Evolutionary conservation across 2,329 filamentous ascomycete genomes (phyloP), one percentile per base, ranked within the genome.

Genomic region (Incumbomyces lentus): DNA sequence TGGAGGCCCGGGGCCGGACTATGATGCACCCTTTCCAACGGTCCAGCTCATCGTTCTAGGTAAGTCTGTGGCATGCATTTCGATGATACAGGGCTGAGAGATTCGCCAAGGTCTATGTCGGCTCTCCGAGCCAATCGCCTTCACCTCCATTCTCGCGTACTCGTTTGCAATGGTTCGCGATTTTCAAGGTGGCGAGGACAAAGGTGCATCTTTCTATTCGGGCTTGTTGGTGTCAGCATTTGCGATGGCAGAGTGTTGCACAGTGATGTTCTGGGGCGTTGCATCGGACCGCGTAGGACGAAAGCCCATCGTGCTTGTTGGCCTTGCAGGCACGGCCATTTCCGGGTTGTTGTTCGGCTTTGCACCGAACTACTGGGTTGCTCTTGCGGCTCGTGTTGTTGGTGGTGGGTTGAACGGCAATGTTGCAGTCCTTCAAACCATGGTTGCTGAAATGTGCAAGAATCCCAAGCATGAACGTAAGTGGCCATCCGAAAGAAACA

Each of bases 401-500:
- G 82, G 82, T 0, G 84, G 84, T 0, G 65, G 75, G 6, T 62
- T 84, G 39, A 86, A 86, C 59, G 82, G 22, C 1, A 86, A 86
- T 58, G 74, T 84, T 2, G 82, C 81, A 0, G 81, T 86, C 4
- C 81, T 86, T 78, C 69, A 82, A 50, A 85, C 81, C 6, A 81
- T 85, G 74, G 82, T 85, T 37, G 75, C 76, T 1, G 83, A 86
- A 62, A 81, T 84, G 35, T 76, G 86, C 26, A 70, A 73, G 43
- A 82, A 85, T 62, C 67, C 67, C 1, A 64, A 67, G 38, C 66
- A 69, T 47, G 67, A 70, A 47, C 50, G 51, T 12, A 36, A 34
- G n/a, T 26, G 8, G 22, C 22, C 22, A 8, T 26, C 22, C 22
- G 5, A 26, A 4, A 4, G 22, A 26, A 26, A 26, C 22, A 8